phyloP scores from a whole-genome alignment of 306 rosid genomes.

The Cercis canadensis region DNA sequence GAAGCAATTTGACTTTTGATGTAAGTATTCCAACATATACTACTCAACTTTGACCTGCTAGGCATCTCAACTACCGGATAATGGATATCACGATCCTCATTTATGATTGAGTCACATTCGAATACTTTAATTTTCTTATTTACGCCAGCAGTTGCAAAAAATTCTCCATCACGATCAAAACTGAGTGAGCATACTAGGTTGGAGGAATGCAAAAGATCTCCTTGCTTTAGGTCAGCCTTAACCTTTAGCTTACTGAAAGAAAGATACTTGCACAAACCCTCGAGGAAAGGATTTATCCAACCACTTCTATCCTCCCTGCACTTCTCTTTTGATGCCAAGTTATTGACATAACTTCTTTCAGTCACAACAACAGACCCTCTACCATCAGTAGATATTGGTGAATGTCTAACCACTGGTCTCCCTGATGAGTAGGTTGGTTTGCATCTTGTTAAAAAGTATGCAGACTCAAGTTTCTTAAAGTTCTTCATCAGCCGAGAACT shows the following conservation, averaged over 20 bases:
- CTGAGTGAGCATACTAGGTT: slow-evolving; percentile 89
- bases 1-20: slow-evolving; percentile 99
- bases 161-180: slow-evolving; percentile 95
- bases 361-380: slow-evolving; percentile 65
- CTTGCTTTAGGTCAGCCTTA: slow-evolving; percentile 97
- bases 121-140: slow-evolving; percentile 93
- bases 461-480: slow-evolving; percentile 90
- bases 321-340: slow-evolving; percentile 63
- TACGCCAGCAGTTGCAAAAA: slow-evolving; percentile 94
- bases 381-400: slow-evolving; percentile 67
- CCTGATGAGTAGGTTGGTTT: slow-evolving; percentile 57
- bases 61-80: slow-evolving; percentile 97
- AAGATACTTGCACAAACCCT: slow-evolving; percentile 95
- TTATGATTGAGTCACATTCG: slow-evolving; percentile 75
- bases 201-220: slow-evolving; percentile 94
- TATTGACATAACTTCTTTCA: slow-evolving; percentile 76
- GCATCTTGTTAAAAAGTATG: slow-evolving; percentile 81
- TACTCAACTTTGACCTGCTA: slow-evolving; percentile 87
- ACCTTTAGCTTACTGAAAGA: slow-evolving; percentile 82
- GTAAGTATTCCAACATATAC: slow-evolving; percentile 93
- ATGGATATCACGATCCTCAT: slow-evolving; percentile 90
- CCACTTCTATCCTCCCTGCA: slow-evolving; percentile 66
- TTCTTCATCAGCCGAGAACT: slow-evolving; percentile 84
- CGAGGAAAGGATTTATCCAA: slow-evolving; percentile 95
- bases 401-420: slow-evolving; percentile 57